Conservation (phyloP, 1,284 basidiomycete genomes). For the Pyrrhoderma noxium region DNA sequence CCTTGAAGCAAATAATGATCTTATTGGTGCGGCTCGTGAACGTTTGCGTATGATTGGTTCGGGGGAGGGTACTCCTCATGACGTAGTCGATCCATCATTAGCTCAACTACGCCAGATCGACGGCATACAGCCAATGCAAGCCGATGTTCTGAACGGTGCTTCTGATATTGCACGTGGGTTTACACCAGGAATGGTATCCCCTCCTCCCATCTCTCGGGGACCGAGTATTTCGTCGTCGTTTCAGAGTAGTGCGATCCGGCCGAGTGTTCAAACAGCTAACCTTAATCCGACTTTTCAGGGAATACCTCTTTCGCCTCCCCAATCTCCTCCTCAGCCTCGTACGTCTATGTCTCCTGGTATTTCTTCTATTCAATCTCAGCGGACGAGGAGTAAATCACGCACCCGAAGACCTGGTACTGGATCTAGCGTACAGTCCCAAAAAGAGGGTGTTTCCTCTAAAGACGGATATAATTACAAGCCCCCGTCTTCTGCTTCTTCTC, state of each 20-base stretch:
- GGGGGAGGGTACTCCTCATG: not conserved
- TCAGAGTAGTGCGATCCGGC: not conserved
- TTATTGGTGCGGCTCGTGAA: not conserved
- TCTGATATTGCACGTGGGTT: not conserved
- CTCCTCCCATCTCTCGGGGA: no score
- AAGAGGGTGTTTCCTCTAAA: not conserved
- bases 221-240: not conserved
- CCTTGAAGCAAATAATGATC: not conserved
- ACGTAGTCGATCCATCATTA: not conserved
- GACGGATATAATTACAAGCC: slow-evolving; percentile 3
- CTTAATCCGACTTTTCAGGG: not conserved
- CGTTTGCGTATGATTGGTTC: no score
- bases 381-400: slow-evolving; percentile 7
- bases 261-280: slow-evolving; percentile 3
- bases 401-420: slow-evolving; percentile 3
- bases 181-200: no score
- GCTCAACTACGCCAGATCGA: not conserved
- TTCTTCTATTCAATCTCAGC: not conserved
- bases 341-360: not conserved
- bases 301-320: slow-evolving; percentile 11
- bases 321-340: slow-evolving; percentile 12
- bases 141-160: not conserved
- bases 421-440: slow-evolving; percentile 2
- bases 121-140: not conserved
- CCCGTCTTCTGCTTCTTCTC: slow-evolving; percentile 15